phyloP scores from a whole-genome alignment of 768 basidiomycete species.

The Mycena leptocephala region DNA sequence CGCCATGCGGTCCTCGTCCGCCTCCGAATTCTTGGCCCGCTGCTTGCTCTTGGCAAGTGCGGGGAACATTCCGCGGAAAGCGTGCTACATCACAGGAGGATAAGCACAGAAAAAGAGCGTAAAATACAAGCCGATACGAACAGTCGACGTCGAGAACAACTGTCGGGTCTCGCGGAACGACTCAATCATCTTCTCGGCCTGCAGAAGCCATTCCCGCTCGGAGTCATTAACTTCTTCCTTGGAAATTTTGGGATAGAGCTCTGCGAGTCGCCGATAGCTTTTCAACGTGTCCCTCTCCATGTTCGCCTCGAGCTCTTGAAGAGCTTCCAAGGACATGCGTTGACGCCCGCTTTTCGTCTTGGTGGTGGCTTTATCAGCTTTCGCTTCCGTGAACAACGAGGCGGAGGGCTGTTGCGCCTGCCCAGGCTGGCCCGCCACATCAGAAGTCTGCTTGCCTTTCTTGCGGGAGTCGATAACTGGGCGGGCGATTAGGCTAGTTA shows the following conservation, averaged over 20 bases:
- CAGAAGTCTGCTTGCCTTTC: slow-evolving; percentile 50
- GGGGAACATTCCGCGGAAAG: slow-evolving; percentile 33
- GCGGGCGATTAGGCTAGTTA: background rate
- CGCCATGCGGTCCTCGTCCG: slow-evolving; percentile 32
- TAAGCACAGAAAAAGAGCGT: background rate
- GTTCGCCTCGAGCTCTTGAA: slow-evolving; percentile 76
- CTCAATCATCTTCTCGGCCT: slow-evolving; percentile 91
- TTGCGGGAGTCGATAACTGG: slow-evolving; percentile 77
- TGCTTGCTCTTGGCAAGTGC: background rate
- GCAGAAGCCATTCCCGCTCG: slow-evolving; percentile 83
- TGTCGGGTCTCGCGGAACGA: slow-evolving; percentile 91
- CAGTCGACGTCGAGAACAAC: slow-evolving; percentile 75
- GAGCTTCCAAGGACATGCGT: slow-evolving; percentile 70
- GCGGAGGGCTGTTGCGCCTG: slow-evolving; percentile 13
- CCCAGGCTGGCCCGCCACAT: slow-evolving; percentile 10
- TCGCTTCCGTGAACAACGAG: slow-evolving; percentile 31
- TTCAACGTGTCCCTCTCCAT: slow-evolving; percentile 76
- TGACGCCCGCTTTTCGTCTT: slow-evolving; percentile 49
- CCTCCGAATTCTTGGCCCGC: slow-evolving; percentile 18
- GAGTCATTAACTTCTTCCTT: slow-evolving; percentile 59
- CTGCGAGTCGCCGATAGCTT: slow-evolving; percentile 73
- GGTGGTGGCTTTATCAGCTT: background rate
- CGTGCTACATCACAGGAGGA: background rate
- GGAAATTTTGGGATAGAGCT: slow-evolving; percentile 74
- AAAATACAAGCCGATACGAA: background rate